Evolutionary conservation across 176 grass and related monocot genomes (phyloP).

Genomic region (Raddia distichophylla): DNA sequence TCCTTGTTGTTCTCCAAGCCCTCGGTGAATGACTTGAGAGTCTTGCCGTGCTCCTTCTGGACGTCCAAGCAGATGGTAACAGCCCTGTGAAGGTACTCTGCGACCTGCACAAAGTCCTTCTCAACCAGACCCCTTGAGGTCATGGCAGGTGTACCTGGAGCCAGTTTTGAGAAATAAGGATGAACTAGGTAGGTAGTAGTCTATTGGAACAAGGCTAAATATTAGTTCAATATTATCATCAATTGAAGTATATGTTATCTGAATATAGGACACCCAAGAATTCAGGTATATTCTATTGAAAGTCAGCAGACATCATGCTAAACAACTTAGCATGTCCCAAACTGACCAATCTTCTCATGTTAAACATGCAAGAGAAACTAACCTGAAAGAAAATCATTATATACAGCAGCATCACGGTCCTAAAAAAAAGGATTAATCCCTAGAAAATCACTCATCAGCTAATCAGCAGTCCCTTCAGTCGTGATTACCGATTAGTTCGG

Average conservation of each 20-base stretch:
- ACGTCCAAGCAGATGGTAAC: conserved; percentile 68
- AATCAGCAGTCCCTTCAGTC: too few relatives aligned
- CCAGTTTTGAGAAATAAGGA: conserved; percentile 17
- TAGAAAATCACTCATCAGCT: too few relatives aligned
- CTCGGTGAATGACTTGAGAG: conserved; percentile 54
- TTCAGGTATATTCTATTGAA: background rate
- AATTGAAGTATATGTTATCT: background rate
- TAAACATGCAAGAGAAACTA: conserved; percentile 16
- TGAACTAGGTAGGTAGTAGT: conserved; percentile 10
- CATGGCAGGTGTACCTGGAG: conserved; percentile 81
- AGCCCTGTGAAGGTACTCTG: conserved; percentile 67
- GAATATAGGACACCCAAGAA: background rate
- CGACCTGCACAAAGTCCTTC: conserved; percentile 73
- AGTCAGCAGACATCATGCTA: too few relatives aligned
- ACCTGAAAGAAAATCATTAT: background rate
- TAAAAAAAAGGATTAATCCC: too few relatives aligned
- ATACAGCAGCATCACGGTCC: background rate
- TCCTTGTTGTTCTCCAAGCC: conserved; percentile 71
- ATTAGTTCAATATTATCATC: background rate
- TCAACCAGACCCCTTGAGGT: conserved; percentile 89
- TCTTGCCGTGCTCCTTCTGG: conserved; percentile 72
- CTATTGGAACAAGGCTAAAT: background rate
- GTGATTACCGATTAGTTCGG: too few relatives aligned
- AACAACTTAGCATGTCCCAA: background rate
- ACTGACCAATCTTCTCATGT: background rate